Base-by-base conservation (phyloP, 2,329 filamentous ascomycete species). In the Ceratocystis cubensis region DNA sequence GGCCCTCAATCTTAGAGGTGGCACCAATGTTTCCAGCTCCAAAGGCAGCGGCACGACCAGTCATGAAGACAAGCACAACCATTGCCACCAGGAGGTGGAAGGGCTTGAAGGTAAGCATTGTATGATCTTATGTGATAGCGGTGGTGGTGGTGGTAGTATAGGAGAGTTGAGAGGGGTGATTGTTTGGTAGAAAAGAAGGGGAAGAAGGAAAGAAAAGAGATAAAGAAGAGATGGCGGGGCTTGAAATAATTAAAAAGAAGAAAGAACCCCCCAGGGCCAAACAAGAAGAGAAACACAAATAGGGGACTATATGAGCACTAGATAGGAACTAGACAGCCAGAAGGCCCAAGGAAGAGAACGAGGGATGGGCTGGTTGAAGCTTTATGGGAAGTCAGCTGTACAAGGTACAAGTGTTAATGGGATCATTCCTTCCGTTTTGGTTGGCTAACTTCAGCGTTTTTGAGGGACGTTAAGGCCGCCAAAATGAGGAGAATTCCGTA, bases 21-120 rank as follows among this genome's bases (percentile, higher is more conserved):
- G 87, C 85, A 53, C 88, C 89, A 74, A 96, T 94, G 76, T 95
- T 95, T 69, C 91, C 91, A 72, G 91, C 91, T 70, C 91, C 91
- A 73, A 96, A 96, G 65, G 89, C 90, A 71, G 87, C 80, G 45
- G 84, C 83, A 20, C 88, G 88, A 69, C 80, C 80, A 65, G 86
- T 84, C 72, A 90, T 83, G 70, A 84, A 77, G 71, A 91, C 78
- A 70, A 93, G 77, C 70, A 90, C 73, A 65, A 83, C 75, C 71
- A 86, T 72, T 72, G 80, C 81, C 75, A 84, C 73, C 69, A 84
- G 72, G 71, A 83, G 75, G 72, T 79, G 77, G 71, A 78, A 77
- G 65, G 76, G 77, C 73, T 78, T 81, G 70, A 78, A 72, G 69
- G 76, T 75, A 71, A 78, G 75, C 82, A 84, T 84, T 69, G n/a